These are phyloP conservation scores for Populus euphratica DNA, from an alignment of 345 rosid species.

Conservation along the genomic window DNA sequence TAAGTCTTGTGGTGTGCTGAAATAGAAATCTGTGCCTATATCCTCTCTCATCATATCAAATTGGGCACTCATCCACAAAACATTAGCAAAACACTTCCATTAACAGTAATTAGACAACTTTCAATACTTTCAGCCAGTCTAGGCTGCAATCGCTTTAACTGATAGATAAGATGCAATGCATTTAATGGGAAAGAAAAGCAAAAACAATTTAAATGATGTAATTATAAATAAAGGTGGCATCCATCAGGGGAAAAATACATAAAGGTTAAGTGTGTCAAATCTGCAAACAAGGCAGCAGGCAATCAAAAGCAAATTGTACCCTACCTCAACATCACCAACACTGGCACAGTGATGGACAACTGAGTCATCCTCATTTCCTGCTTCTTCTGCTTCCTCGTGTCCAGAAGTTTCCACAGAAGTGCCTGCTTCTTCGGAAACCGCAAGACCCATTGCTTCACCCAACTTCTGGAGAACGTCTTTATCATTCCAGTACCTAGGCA, in stretches of 20 bases:
- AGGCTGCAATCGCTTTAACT: no score
- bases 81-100: no score
- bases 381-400: constrained; percentile 66
- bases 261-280: neutral
- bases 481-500: constrained; percentile 87
- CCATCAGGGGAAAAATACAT: neutral
- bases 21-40: no score
- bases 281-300: no score
- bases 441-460: constrained; percentile 98
- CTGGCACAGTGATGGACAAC: constrained; percentile 89
- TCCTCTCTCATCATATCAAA: no score
- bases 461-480: constrained; percentile 82
- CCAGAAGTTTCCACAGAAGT: constrained; percentile 55
- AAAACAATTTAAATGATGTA: neutral
- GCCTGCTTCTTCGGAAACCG: constrained; percentile 57
- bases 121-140: no score
- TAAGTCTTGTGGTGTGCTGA: no score
- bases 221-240: neutral
- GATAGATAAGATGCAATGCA: no score
- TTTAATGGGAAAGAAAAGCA: neutral
- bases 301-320: neutral
- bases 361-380: constrained; percentile 79
- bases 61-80: no score
- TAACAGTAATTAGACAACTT: no score
- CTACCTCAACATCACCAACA: constrained; percentile 93